A percentile compares a stretch with the other conserved stretches of the same genome.
These are phyloP conservation scores for Cicer judaicum DNA, from an alignment of 306 rosid species.

Conservation along the genomic window DNA sequence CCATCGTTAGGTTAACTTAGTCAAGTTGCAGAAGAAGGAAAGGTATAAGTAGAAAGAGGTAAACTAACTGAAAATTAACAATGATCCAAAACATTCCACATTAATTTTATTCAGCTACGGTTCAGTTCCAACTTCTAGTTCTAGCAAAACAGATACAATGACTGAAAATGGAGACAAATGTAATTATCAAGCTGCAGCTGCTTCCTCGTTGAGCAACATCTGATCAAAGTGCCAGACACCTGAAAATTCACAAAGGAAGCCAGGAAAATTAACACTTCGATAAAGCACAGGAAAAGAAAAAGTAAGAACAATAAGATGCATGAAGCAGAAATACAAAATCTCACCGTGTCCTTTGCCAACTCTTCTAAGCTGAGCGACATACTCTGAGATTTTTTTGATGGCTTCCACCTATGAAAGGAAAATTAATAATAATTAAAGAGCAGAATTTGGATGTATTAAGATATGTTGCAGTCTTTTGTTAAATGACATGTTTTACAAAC, in stretches of 20 bases:
- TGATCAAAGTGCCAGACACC: slow-evolving; percentile 99
- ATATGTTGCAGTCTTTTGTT: background rate
- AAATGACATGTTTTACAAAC: slow-evolving; percentile 7
- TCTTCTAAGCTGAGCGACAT: slow-evolving; percentile 94
- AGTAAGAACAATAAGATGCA: background rate
- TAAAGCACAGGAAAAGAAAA: background rate
- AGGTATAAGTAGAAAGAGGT: background rate
- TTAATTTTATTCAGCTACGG: slow-evolving; percentile 16
- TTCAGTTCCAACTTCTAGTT: slow-evolving; percentile 22
- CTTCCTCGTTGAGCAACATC: slow-evolving; percentile 61
- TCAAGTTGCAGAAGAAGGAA: background rate
- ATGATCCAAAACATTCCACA: slow-evolving; percentile 4
- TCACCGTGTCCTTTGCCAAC: slow-evolving; percentile 96
- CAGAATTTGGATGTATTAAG: slow-evolving; percentile 4
- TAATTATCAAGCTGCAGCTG: slow-evolving; percentile 49
- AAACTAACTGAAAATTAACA: slow-evolving; percentile 20
- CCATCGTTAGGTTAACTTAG: background rate
- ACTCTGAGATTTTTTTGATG: slow-evolving; percentile 84
- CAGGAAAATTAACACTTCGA: background rate
- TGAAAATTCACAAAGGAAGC: slow-evolving; percentile 45
- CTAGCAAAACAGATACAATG: slow-evolving; percentile 25
- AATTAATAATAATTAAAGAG: background rate
- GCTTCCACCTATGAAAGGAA: slow-evolving; percentile 68
- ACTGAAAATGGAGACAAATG: background rate
- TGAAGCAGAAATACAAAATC: slow-evolving; percentile 22